Evolutionary conservation across 192 early-diverging fungal species (phyloP).

Genomic region (Mortierella alpina): DNA sequence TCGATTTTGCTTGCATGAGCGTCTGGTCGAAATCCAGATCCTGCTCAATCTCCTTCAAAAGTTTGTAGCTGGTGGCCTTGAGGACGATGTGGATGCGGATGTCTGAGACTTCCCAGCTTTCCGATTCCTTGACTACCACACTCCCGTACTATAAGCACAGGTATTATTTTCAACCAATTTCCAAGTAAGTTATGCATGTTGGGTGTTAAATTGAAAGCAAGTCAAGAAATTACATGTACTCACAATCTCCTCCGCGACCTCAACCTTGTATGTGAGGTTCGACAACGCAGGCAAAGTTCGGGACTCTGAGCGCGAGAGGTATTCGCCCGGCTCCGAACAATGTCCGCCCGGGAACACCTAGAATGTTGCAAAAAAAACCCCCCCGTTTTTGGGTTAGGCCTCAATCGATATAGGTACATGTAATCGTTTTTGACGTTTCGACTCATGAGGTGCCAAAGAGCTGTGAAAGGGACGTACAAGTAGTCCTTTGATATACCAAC

Average conservation of each 20-base stretch:
- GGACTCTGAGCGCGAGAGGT: not conserved
- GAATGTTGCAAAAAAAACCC: not conserved
- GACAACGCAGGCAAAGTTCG: not conserved
- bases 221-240: not conserved
- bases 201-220: not conserved
- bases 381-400: too few species aligned
- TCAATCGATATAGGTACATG: too few species aligned
- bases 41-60: not conserved
- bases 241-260: not conserved
- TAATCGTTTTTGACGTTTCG: too few species aligned
- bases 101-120: not conserved
- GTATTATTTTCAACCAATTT: not conserved
- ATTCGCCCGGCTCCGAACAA: not conserved
- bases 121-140: constrained; percentile 10
- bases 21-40: not conserved
- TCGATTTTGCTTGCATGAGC: not conserved
- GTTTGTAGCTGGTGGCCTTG: not conserved
- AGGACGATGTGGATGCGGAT: constrained; percentile 4
- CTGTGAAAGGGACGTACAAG: constrained; percentile 6
- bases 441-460: not conserved
- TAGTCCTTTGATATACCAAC: not conserved
- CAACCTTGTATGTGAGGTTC: not conserved
- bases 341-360: not conserved
- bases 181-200: too few species aligned
- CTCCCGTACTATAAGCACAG: constrained; percentile 3